These are phyloP conservation scores for Pulveroboletus sp. DNA, from an alignment of 768 basidiomycete genomes.

Conservation along the genomic window DNA sequence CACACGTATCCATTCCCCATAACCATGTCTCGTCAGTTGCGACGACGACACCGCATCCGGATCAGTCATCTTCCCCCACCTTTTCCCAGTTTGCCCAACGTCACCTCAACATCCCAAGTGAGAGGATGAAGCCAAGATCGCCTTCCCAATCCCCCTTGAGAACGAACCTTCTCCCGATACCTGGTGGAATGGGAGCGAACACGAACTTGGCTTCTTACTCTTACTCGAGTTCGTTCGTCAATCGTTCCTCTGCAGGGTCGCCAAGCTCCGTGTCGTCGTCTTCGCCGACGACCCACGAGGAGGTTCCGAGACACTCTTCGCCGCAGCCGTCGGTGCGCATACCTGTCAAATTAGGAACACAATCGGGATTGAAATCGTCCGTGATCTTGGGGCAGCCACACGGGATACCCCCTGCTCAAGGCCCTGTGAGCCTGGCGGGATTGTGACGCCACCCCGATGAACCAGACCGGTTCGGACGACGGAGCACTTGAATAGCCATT, in stretches of 20 bases:
- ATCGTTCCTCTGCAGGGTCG: slow-evolving; percentile 55
- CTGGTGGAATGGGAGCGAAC: slow-evolving; percentile 14
- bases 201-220: slow-evolving; percentile 7
- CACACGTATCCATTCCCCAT: slow-evolving; percentile 34
- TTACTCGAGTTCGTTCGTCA: slow-evolving; percentile 37
- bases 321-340: slow-evolving; percentile 13
- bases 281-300: slow-evolving; percentile 28
- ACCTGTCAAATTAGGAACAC: slow-evolving; percentile 17
- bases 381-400: slow-evolving; percentile 11
- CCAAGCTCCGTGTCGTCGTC: slow-evolving; percentile 53
- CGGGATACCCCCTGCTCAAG: slow-evolving; percentile 10
- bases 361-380: slow-evolving; percentile 12
- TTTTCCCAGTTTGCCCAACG: slow-evolving; percentile 24
- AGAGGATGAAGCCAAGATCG: slow-evolving; percentile 29
- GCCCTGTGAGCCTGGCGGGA: slow-evolving; percentile 17
- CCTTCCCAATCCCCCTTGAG: slow-evolving; percentile 32
- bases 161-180: slow-evolving; percentile 15
- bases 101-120: slow-evolving; percentile 19
- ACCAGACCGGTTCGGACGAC: background rate
- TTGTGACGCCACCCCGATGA: slow-evolving; percentile 27
- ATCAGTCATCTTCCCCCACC: slow-evolving; percentile 11
- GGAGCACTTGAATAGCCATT: background rate
- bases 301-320: slow-evolving; percentile 19
- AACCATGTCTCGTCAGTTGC: slow-evolving; percentile 47
- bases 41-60: slow-evolving; percentile 39